Evolutionary conservation across 805 yeast genomes (phyloP), one percentile per base, ranked within the genome.

Genomic region (Candida nitratophila): DNA sequence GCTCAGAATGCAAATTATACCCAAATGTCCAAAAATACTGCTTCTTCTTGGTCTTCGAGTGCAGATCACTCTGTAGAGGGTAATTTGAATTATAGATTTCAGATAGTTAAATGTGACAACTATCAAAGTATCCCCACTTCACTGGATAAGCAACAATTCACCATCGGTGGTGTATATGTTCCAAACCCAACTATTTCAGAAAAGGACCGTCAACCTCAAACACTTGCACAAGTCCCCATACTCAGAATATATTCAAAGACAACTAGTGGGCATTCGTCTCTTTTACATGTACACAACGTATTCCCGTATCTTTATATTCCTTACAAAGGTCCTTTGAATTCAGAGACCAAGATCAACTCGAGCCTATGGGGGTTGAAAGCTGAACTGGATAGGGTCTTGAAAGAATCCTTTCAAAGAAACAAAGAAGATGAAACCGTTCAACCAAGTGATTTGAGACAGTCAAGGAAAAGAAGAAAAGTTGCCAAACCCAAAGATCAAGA

Each of bases 241-340:
- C 65, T 89, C 1, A 65, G 98, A 40, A 63, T 93, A 0, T 93
- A 79, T 64, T 98, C 97, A 0, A 71, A 77, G 12, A 50, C 83
- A 1, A 70, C 76, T 1, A 69, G 80, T 0, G 86, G 88, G 0
- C 79, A 77, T 50, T 75, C 77, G 26, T 70, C 73, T 11, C 51
- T 76, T 14, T 74, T 84, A 1, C 96, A 93, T 59, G 66, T 93
- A 10, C 98, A 90, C 64, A 90, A 91, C 34, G 76, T 77, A 17
- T 86, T 73, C 50, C 99, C 98, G 0, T 93, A 91, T 56, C 51
- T 91, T 2, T 89, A 74, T 56, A 68, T 90, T 2, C 78, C 76
- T 31, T 82, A 82, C 54, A 68, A 66, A 37, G 83, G 80, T 1
- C 56, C 61, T 1, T 34, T 34, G 24, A 24, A 34, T 4, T 33